phyloP scores from a whole-genome alignment of 2,329 filamentous ascomycete species.

The Colletotrichum euphorbiae region DNA sequence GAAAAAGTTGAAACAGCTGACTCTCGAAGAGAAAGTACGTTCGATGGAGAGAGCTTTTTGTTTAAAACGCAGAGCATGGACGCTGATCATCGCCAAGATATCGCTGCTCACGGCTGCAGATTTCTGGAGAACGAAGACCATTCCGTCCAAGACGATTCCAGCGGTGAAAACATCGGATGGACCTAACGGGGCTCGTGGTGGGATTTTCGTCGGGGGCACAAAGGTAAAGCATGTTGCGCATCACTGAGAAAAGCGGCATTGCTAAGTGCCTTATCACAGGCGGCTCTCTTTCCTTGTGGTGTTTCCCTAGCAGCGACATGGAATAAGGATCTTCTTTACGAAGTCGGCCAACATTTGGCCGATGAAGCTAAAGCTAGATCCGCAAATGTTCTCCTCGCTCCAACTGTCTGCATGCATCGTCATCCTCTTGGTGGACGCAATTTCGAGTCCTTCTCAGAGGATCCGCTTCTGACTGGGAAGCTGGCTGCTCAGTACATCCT shows the following conservation, averaged over 20 bases:
- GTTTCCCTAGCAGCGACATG: constrained; percentile 84
- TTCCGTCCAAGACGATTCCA: constrained; percentile 72
- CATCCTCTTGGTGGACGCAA: constrained; percentile 86
- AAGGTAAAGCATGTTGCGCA: constrained; percentile 64
- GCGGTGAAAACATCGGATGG: constrained; percentile 76
- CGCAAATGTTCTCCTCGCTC: constrained; percentile 78
- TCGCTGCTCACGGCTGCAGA: constrained; percentile 71
- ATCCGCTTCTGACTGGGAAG: constrained; percentile 80
- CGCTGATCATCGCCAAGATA: constrained; percentile 53
- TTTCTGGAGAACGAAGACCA: constrained; percentile 76
- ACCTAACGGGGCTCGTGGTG: constrained; percentile 76
- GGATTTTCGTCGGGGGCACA: constrained; percentile 75
- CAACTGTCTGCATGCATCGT: constrained; percentile 84
- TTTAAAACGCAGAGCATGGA: background rate
- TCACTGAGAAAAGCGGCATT: background rate
- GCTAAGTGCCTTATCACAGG: constrained; percentile 53
- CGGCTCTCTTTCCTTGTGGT: constrained; percentile 83
- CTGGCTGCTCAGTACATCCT: constrained; percentile 78
- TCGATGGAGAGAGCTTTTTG: constrained; percentile 7
- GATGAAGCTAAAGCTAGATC: constrained; percentile 79
- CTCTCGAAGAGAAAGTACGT: constrained; percentile 67
- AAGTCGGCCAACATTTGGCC: constrained; percentile 78
- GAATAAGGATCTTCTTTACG: constrained; percentile 76
- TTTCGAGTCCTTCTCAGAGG: constrained; percentile 89
- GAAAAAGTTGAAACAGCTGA: constrained; percentile 64